Evolutionary conservation across 495 filamentous ascomycete species (phyloP), one percentile per base, ranked within the genome.

Genomic region (Cladorrhinum samala): DNA sequence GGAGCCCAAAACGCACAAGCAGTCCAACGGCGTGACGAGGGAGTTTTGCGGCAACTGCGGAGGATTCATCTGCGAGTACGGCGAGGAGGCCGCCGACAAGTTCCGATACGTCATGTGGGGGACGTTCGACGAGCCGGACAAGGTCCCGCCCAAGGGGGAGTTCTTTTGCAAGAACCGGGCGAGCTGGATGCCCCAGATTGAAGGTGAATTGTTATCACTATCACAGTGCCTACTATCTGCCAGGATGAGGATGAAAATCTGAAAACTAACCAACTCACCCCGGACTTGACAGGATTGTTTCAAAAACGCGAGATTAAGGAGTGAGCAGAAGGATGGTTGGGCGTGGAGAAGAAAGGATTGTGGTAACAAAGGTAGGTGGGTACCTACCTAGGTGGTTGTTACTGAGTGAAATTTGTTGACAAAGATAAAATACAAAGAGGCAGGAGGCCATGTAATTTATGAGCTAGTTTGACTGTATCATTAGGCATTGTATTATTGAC

Each of bases 21-120:
- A 67, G 30, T 44, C 62, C 7, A 67, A 65, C 21, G 64, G 64
- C 0, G 59, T 67, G 30, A 61, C 44, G 41, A 48, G 85, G 7
- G 83, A 86, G 59, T 87, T 87, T 56, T 87, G 84, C 47, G 72
- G 67, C 9, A 74, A 63, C 2, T 86, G 84, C 54, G 84, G 84
- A 1, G 79, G 77, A 41, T 78, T 74, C 38, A 78, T 86, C 46
- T 66, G 83, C 38, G 84, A 87, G 56, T 86, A 83, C 58, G 83
- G 80, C 27, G 82, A 78, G 52, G 66, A 72, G 11, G 79, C 74
- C 7, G 81, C 79, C 19, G 72, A 81, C 39, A 61, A 77, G 19
- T 85, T 83, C 54, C 74, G 78, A 0, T 88, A 86, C 55, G 68
- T 87, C 46, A 77, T 80, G 62, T 80, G 80, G 46, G 83, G 84